Percentiles rank a stretch among this genome's conserved stretches.
Evolutionary conservation across 192 early-diverging fungal species (phyloP).

Genomic region (Coemansia sp.): DNA sequence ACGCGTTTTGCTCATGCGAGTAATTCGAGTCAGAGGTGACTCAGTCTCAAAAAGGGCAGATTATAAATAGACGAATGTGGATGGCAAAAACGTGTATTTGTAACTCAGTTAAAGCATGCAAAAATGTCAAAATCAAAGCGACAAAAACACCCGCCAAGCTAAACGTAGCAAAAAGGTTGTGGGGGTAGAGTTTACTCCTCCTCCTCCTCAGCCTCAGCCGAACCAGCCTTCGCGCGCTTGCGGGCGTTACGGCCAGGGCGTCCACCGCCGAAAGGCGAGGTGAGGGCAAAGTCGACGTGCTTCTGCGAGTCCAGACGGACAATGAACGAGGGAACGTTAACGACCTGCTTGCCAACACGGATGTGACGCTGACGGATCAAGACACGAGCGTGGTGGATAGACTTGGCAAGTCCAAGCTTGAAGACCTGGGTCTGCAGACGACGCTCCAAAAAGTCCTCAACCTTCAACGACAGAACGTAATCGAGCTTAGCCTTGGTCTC

Average conservation of each 20-base stretch:
- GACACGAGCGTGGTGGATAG: slow-evolving; percentile 99
- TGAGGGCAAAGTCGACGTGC: slow-evolving; percentile 81
- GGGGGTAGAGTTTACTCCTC: slow-evolving; percentile 57
- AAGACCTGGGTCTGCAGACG: slow-evolving; percentile 99
- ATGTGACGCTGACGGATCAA: slow-evolving; percentile 99
- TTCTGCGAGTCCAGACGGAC: slow-evolving; percentile 87
- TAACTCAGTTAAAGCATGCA: neutral
- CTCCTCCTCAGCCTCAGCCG: slow-evolving; percentile 63
- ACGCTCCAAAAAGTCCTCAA: slow-evolving; percentile 99
- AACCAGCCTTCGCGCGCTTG: slow-evolving; percentile 83
- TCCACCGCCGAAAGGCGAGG: slow-evolving; percentile 96
- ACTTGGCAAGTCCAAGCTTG: slow-evolving; percentile 97
- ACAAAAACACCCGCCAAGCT: slow-evolving; percentile 1
- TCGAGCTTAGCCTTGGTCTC: slow-evolving; percentile 98
- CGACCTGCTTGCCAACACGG: slow-evolving; percentile 96
- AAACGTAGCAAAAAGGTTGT: neutral
- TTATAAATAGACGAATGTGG: neutral
- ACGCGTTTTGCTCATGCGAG: neutral
- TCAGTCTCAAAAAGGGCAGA: neutral
- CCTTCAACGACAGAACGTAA: slow-evolving; percentile 97
- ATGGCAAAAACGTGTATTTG: slow-evolving; percentile 3
- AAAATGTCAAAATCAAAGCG: neutral
- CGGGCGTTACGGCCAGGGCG: slow-evolving; percentile 97
- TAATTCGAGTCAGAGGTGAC: neutral
- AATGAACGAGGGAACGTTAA: slow-evolving; percentile 95